Base-by-base conservation (phyloP, 2,329 filamentous ascomycete species). In the Tolypocladium paradoxum region DNA sequence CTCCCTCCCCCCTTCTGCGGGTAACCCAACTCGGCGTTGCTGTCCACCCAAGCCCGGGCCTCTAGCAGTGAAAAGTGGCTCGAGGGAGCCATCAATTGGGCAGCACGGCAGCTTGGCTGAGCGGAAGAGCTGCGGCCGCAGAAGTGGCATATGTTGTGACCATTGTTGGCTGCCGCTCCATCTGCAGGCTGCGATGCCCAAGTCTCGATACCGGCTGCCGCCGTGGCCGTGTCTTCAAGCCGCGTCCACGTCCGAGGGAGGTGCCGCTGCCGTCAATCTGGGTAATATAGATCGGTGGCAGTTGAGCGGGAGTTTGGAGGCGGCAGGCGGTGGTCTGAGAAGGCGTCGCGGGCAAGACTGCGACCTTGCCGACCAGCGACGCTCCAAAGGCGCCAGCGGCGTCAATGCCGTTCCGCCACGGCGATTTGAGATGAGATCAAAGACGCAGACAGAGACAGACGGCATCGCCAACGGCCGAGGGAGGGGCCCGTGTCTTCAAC, bases 181-280 rank as follows among this genome's bases (percentile, higher is more conserved):
- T 53, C 50, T 56, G 57, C 58, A 55, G 51, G 56, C 22, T 54
- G 54, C 53, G 51, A 27, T 56, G 53, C 56, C 49, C 49, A 27
- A 29, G 38, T 29, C 24, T 29, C 8, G n/a, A 38, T n/a, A 11
- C 22, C 14, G 4, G 24, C 40, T 45, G 40, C 7, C 4, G 40
- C 24, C 3, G 9, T 29, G 37, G 43, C 34, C 49, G 24, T 50
- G 18, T 35, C 31, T 36, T 49, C 43, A 43, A 45, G 53, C 31
- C 43, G 36, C 29, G 27, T 31, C 4, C 12, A 40, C 20, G 22
- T 11, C 36, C 24, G 48, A 31, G 12, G 22, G 38, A 20, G 18
- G 36, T 6, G 36, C 40, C 27, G 12, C 18, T 18, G 40, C 40
- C 24, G 40, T 24, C 5, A n/a, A n/a, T 18, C 6, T 9, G 4